A percentile compares a stretch with the other conserved stretches of the same genome.
phyloP scores from a whole-genome alignment of 106 monocot species.

The Chionographis japonica region DNA sequence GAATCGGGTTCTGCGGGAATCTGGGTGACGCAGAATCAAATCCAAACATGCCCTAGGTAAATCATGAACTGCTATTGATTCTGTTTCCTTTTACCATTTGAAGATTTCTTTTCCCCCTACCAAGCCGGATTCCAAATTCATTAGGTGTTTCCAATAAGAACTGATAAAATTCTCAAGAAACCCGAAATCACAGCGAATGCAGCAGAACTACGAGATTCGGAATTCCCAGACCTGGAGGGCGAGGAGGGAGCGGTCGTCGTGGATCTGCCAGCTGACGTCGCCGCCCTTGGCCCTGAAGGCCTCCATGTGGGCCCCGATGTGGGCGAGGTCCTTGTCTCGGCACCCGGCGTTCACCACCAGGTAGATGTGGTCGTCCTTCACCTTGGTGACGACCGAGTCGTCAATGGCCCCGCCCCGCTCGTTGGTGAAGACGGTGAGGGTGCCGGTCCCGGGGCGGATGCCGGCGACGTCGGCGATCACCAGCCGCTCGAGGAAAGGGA shows the following conservation, averaged over 20 bases:
- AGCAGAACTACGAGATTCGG: too few species aligned
- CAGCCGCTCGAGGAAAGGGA: conserved; percentile 71
- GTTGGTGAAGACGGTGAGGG: conserved; percentile 93
- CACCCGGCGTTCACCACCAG: conserved; percentile 94
- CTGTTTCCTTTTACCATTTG: too few species aligned
- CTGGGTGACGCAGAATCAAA: too few species aligned
- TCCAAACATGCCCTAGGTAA: too few species aligned
- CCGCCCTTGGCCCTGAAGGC: conserved; percentile 70
- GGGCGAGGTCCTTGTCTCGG: conserved; percentile 87
- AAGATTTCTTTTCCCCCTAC: too few species aligned
- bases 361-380: conserved; percentile 65
- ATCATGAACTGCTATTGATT: too few species aligned
- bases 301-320: conserved; percentile 92
- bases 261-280: conserved; percentile 79
- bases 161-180: too few species aligned
- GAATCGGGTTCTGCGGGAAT: too few species aligned
- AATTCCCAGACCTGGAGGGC: conserved; percentile 67
- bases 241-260: conserved; percentile 88
- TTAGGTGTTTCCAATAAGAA: too few species aligned
- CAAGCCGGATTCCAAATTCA: too few species aligned
- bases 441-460: conserved; percentile 65
- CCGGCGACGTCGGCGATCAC: conserved; percentile 82
- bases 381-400: conserved; percentile 91
- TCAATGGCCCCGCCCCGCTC: conserved; percentile 91
- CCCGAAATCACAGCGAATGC: too few species aligned